Percentiles rank a stretch among this genome's conserved stretches.
phyloP scores from a whole-genome alignment of 495 filamentous ascomycete genomes.

The Xylaria longipes region DNA sequence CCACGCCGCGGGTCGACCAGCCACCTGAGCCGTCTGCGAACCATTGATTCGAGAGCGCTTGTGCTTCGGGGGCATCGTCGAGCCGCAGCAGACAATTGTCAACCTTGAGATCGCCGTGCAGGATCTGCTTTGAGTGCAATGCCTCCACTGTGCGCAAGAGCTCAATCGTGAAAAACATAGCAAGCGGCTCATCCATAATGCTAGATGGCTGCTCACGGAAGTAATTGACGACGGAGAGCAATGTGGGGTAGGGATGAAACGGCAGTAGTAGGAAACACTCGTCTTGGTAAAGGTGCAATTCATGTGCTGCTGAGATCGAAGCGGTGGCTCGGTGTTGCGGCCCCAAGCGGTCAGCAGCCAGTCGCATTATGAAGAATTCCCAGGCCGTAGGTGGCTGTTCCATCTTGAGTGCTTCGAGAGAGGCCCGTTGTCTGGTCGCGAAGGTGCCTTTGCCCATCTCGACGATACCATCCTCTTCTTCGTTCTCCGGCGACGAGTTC shows the following conservation, averaged over 20 bases:
- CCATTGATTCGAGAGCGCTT: slow-evolving; percentile 60
- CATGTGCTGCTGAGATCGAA: slow-evolving; percentile 80
- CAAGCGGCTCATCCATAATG: slow-evolving; percentile 84
- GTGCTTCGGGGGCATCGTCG: slow-evolving; percentile 51
- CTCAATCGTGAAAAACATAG: slow-evolving; percentile 95
- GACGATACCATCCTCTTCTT: slow-evolving; percentile 55
- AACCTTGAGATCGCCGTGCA: slow-evolving; percentile 94
- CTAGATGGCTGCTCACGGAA: slow-evolving; percentile 71
- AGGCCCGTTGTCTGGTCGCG: slow-evolving; percentile 52
- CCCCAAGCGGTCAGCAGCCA: slow-evolving; percentile 74
- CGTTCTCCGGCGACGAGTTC: slow-evolving; percentile 60
- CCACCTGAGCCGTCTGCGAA: slow-evolving; percentile 72
- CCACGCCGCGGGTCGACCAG: slow-evolving; percentile 81
- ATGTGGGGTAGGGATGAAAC: slow-evolving; percentile 86
- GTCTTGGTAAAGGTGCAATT: slow-evolving; percentile 85
- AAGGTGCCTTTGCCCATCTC: slow-evolving; percentile 56
- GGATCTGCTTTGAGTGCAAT: slow-evolving; percentile 76
- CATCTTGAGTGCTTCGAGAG: slow-evolving; percentile 89
- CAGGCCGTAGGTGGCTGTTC: slow-evolving; percentile 83
- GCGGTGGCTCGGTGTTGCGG: slow-evolving; percentile 69
- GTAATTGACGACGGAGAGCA: slow-evolving; percentile 91
- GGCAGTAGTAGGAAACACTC: slow-evolving; percentile 87
- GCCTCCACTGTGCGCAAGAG: slow-evolving; percentile 89
- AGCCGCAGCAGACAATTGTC: slow-evolving; percentile 94
- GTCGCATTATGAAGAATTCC: slow-evolving; percentile 96